A percentile compares a stretch with the other conserved stretches of the same genome.
Conservation (phyloP, 257 asterid species). For the Nicotiana sylvestris region DNA sequence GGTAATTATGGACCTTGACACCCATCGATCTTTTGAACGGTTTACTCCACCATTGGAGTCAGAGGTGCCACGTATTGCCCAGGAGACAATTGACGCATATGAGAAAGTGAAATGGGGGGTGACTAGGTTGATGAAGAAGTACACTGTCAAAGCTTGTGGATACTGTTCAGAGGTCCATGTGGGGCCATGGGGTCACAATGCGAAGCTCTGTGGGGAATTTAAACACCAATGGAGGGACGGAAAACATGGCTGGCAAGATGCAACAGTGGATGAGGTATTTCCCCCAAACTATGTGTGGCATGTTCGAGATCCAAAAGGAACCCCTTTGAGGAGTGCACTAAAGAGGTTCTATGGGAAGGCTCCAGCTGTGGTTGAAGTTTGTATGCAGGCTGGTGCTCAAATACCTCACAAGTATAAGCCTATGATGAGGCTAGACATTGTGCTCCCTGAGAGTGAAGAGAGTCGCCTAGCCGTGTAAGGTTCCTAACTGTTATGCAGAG, state of each 20-base stretch:
- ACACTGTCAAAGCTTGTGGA: conserved; percentile 91
- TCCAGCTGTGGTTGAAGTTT: conserved; percentile 80
- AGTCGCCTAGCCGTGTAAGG: conserved; percentile 59
- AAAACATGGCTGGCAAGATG: conserved; percentile 97
- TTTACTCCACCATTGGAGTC: conserved; percentile 48
- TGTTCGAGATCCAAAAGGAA: conserved; percentile 65
- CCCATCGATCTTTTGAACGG: conserved; percentile 58
- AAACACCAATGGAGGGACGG: conserved; percentile 99
- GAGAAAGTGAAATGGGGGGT: conserved; percentile 76
- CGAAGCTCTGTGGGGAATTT: conserved; percentile 85
- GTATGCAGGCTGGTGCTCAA: conserved; percentile 86
- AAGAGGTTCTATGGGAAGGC: conserved; percentile 83
- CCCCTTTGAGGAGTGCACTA: conserved; percentile 47
- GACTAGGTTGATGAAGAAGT: conserved; percentile 64
- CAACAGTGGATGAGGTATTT: conserved; percentile 79
- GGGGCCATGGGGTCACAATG: conserved; percentile 97
- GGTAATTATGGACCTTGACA: conserved; percentile 49
- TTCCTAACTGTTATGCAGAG: neutral
- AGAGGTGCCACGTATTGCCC: conserved; percentile 55
- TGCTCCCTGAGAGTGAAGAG: conserved; percentile 69
- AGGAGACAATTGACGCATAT: conserved; percentile 55
- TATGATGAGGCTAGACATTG: conserved; percentile 88
- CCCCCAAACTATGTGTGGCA: conserved; percentile 90
- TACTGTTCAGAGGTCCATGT: conserved; percentile 95
- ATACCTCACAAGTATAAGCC: conserved; percentile 67